Evolutionary conservation across 129 eudicot genomes (phyloP).

Genomic region (Flaveria robusta): DNA sequence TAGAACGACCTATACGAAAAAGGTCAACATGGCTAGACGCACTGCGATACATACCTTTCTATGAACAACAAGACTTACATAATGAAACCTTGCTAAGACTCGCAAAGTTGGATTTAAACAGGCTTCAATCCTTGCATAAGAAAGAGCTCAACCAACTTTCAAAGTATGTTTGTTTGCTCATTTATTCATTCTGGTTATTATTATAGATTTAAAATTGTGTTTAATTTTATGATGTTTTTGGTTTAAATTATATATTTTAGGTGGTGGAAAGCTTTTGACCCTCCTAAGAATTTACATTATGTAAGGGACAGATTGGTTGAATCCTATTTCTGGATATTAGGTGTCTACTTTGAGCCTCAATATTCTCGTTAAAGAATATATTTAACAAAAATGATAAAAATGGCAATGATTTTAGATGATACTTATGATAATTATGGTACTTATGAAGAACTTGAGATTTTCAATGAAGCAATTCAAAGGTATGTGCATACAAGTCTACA

Average conservation of each 20-base stretch:
- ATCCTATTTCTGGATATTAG: too few species aligned
- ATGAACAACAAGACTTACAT: neutral
- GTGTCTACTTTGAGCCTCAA: too few species aligned
- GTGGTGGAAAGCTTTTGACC: neutral
- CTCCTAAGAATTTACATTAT: too few species aligned
- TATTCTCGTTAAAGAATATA: too few species aligned
- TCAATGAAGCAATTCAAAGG: neutral
- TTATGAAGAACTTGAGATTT: neutral
- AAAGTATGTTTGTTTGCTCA: neutral
- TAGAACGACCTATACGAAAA: neutral
- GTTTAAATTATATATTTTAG: neutral
- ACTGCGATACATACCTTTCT: constrained; percentile 8
- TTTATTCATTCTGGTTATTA: neutral
- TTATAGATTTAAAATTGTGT: neutral
- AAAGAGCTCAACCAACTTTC: constrained; percentile 4
- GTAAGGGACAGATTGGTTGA: too few species aligned
- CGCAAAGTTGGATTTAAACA: neutral
- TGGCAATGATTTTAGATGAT: too few species aligned
- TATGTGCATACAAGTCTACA: neutral
- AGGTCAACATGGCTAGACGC: neutral
- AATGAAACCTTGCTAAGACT: neutral
- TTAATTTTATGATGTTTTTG: neutral
- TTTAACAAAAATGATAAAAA: too few species aligned
- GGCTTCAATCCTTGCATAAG: constrained; percentile 10
- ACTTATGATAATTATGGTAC: too few species aligned